Evolutionary conservation across 75 land plant genomes (phyloP).

Genomic region (Isoetes taiwanensis): DNA sequence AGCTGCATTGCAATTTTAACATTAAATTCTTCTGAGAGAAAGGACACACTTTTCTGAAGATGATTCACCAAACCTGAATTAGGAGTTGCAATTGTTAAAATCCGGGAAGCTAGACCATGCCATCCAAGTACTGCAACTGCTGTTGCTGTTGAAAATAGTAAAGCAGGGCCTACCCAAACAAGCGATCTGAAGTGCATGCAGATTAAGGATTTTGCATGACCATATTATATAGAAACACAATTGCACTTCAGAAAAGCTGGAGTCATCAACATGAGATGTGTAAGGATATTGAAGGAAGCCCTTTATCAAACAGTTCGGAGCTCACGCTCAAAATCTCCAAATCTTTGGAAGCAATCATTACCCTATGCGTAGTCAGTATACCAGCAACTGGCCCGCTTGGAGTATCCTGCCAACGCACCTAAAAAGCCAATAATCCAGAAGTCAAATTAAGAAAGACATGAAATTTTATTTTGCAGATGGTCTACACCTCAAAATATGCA

Average conservation of each 20-base stretch:
- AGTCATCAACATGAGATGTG: background rate
- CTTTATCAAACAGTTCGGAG: slow-evolving; percentile 64
- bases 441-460: background rate
- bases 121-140: slow-evolving; percentile 80
- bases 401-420: slow-evolving; percentile 98
- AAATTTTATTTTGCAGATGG: background rate
- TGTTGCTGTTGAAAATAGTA: slow-evolving; percentile 80
- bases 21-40: background rate
- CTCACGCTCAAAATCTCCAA: slow-evolving; percentile 65
- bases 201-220: slow-evolving; percentile 35
- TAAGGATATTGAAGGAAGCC: slow-evolving; percentile 97
- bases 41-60: background rate
- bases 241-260: slow-evolving; percentile 1
- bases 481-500: background rate
- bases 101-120: slow-evolving; percentile 70
- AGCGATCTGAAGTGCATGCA: slow-evolving; percentile 70
- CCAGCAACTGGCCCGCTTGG: slow-evolving; percentile 87
- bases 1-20: slow-evolving; percentile 14
- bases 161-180: slow-evolving; percentile 94
- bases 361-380: slow-evolving; percentile 76
- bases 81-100: slow-evolving; percentile 66
- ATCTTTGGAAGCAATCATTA: slow-evolving; percentile 66
- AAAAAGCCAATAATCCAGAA: background rate
- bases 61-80: slow-evolving; percentile 46
- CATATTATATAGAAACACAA: no score